These are phyloP conservation scores for Aspergillus fischeri DNA, from an alignment of 2,329 filamentous ascomycete species.

Conservation along the genomic window DNA sequence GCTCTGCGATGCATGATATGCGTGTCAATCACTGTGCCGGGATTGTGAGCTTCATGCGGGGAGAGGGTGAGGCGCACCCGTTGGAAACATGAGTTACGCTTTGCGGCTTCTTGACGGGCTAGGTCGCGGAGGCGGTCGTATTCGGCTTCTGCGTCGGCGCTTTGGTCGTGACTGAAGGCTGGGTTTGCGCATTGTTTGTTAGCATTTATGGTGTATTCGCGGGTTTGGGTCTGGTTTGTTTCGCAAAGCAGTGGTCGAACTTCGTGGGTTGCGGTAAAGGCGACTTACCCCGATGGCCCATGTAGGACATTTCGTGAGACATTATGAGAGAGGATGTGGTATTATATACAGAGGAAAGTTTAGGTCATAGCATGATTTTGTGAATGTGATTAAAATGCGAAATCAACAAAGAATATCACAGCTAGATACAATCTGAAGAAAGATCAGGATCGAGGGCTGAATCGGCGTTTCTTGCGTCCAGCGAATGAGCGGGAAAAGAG, in stretches of 20 bases:
- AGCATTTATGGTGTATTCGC: background rate
- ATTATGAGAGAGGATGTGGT: conserved; percentile 19
- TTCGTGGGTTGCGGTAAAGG: background rate
- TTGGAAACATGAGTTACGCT: conserved; percentile 74
- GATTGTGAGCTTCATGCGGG: background rate
- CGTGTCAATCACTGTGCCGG: background rate
- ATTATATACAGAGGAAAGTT: background rate
- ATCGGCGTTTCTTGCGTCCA: background rate
- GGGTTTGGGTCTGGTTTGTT: background rate
- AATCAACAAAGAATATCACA: background rate
- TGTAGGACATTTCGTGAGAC: conserved; percentile 42
- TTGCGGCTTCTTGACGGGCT: conserved; percentile 73
- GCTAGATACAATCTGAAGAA: background rate
- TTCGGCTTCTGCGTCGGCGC: conserved; percentile 69
- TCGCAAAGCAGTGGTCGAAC: background rate
- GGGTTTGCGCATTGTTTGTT: conserved; percentile 9
- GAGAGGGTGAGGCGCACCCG: conserved; percentile 45
- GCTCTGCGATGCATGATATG: conserved; percentile 45
- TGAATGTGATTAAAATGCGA: background rate
- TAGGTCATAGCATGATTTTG: background rate
- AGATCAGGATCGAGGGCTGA: background rate
- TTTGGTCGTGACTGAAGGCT: conserved; percentile 74
- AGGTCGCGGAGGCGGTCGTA: conserved; percentile 87
- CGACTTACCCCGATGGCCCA: conserved; percentile 36
- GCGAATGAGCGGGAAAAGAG: background rate